Base-by-base conservation (phyloP, 768 basidiomycete genomes). In the Pleurotus salmoneostramineus region DNA sequence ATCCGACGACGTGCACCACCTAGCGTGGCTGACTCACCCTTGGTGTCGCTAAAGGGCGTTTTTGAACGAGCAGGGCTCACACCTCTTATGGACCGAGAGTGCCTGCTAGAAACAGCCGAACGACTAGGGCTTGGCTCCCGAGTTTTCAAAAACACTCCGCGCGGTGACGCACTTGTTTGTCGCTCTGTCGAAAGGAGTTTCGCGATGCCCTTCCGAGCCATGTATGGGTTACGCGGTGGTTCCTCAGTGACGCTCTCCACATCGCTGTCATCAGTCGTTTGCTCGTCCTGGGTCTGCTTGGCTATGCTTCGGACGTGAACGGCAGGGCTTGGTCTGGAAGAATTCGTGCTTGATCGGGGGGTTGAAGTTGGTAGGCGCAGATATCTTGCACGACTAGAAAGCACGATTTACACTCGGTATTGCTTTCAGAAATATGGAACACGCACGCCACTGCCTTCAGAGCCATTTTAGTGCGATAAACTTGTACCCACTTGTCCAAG, bases 371-470 rank as follows among this genome's bases (percentile, higher is more conserved):
- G 89, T 37, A 93, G 76, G 58, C 88, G 86, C 60, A 93, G 80
- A 71, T 91, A 89, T 64, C 91, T 82, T 42, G 92, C 91, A 27
- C 91, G 91, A 58, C 91, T 93, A 56, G 15, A 58, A 34, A 35
- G 3, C 58, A 57, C 3, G 3, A 27, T 27, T 56, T n/a, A 56
- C 62, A 14, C 60, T 33, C 48, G 55, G 46, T 35, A 62, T 47
- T n/a, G 32, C 17, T 33, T 17, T 54, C 31, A 47, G 14, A 47
- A 36, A 45, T n/a, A 36, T 27, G 21, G 55, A 61, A 56, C 52
- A 84, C 91, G 77, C 69, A 94, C 92, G 89, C 89, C 49, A 92
- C 85, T 52, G 92, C 90, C 68, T 90, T 91, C 43, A 88, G 77
- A 42, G 88, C 85, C 43, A 86, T 77, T 66, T 88, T 91, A 14